Evolutionary conservation across 306 rosid species (phyloP).

Genomic region (Geum urbanum): DNA sequence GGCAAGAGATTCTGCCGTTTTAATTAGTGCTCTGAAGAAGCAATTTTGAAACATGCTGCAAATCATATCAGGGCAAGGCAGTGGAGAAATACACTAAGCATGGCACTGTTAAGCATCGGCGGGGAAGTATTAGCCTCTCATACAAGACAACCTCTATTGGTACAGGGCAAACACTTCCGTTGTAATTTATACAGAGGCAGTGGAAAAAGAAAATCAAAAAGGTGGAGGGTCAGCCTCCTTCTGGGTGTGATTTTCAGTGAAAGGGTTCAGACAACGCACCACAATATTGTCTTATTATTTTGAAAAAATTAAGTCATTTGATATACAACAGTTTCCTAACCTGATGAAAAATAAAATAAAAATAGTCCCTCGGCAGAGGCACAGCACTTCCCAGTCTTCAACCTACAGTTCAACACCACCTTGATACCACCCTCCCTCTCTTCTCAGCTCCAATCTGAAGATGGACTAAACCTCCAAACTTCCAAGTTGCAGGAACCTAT

Average conservation of each 20-base stretch:
- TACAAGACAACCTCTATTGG: background rate
- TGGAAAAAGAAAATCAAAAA: background rate
- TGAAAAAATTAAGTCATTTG: background rate
- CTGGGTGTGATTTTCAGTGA: background rate
- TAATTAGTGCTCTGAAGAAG: background rate
- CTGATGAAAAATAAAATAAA: background rate
- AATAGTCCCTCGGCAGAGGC: background rate
- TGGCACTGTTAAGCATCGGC: background rate
- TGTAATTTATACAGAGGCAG: background rate
- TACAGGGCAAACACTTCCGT: background rate
- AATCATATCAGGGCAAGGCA: too few species aligned
- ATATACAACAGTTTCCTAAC: background rate
- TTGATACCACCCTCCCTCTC: background rate
- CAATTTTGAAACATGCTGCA: background rate
- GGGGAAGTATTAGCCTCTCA: background rate
- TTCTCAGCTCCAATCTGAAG: background rate
- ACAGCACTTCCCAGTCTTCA: background rate
- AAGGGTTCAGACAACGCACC: background rate
- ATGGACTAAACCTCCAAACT: background rate
- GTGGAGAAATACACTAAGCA: background rate
- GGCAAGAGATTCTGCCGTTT: too few species aligned
- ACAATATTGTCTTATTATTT: background rate
- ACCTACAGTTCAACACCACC: background rate
- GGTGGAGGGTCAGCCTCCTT: background rate
- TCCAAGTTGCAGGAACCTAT: background rate